Evolutionary conservation across 768 basidiomycete species (phyloP), one percentile per base, ranked within the genome.

Genomic region (Leucocoprinus sp.): DNA sequence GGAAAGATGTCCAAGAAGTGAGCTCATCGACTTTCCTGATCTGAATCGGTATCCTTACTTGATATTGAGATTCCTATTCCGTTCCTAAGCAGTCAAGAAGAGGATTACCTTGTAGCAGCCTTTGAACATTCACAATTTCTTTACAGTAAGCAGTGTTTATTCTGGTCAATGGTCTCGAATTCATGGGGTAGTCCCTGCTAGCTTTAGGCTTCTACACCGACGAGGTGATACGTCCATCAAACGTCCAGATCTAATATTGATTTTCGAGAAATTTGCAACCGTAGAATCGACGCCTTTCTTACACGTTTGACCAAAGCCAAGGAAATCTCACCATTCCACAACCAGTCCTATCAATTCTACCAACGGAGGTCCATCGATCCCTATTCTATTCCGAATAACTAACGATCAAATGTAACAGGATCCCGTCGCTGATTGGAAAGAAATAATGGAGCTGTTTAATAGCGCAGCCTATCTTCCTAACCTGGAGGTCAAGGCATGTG

Each of bases 21-120:
- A 1, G 57, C 31, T 28, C 28, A 7, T 18, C 12, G 21, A 28
- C 19, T 4, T 8, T 37, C 22, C 4, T 27, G 31, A 36, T 29
- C 3, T 27, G 5, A 15, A 15, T 15, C 27, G 8, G 17, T 17
- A 37, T 15, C 7, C n/a, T 38, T 18, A 23, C 54, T 28, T 54
- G 38, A 83, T 78, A 77, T 84, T 27, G n/a, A n/a, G n/a, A 72
- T 77, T 1, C 70, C 74, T 0, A 69, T 83, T 38, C 73, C 77
- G 0, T 86, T 79, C 60, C 72, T 86, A 35, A 69, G 72, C 0
- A 34, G 54, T 0, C 71, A 72, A 8, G 80, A 87, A 57, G 84
- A 87, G 54, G 74, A 81, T 52, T 86, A 85, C 54, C 75, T 84
- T 48, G 72, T 84, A 0, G 70, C 82, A 41, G 75, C 80, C 50